Conservation (phyloP, 495 filamentous ascomycete species). For the Neurospora sp. region DNA sequence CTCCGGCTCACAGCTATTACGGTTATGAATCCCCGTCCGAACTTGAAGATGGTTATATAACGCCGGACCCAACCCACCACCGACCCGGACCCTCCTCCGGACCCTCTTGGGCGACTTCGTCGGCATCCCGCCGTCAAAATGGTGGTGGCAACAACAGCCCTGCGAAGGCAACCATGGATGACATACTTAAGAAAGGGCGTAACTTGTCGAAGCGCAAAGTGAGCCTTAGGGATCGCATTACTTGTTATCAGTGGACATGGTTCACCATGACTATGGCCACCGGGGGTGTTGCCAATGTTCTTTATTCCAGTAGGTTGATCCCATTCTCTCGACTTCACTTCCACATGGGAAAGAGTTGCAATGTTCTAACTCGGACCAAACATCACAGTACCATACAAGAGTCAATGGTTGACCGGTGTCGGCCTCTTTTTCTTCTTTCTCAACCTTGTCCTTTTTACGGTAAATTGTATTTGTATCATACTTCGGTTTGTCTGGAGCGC, state of each 20-base stretch:
- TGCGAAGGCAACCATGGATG: conserved; percentile 18
- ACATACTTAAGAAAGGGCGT: conserved; percentile 18
- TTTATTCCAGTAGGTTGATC: conserved; percentile 51
- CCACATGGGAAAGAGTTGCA: neutral
- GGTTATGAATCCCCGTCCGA: conserved; percentile 10
- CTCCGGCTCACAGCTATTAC: neutral
- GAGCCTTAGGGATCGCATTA: conserved; percentile 36
- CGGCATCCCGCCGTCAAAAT: neutral
- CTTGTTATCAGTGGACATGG: conserved; percentile 52
- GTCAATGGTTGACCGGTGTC: conserved; percentile 58
- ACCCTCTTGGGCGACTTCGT: neutral
- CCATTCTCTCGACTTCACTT: neutral
- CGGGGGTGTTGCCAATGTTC: conserved; percentile 70
- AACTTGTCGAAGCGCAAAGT: conserved; percentile 17
- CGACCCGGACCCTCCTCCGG: neutral
- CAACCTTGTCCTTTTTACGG: conserved; percentile 61
- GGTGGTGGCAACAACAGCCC: neutral
- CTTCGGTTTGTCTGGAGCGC: conserved; percentile 62
- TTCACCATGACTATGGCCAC: conserved; percentile 79
- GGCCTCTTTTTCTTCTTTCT: conserved; percentile 67
- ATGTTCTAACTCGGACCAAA: neutral
- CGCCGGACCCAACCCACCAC: neutral
- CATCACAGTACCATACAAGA: conserved; percentile 53
- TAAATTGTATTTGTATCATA: conserved; percentile 57
- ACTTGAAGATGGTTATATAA: neutral